Conservation (phyloP, 2,329 filamentous ascomycete species). For the Exophiala alcalophila region DNA sequence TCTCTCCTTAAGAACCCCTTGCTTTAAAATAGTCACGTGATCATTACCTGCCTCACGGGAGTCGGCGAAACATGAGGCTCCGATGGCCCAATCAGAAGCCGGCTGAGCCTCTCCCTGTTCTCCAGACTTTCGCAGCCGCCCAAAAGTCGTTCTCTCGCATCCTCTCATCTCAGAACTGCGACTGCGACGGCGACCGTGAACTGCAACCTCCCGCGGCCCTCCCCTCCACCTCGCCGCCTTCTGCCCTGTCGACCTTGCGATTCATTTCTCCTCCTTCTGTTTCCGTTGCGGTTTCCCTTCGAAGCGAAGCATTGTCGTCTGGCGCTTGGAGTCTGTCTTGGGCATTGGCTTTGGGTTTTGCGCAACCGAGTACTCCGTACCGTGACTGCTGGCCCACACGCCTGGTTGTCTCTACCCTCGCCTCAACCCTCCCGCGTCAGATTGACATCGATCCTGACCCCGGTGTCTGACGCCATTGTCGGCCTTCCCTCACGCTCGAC, state of each 20-base stretch:
- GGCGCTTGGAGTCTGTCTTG: slow-evolving; percentile 24
- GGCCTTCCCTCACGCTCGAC: too few relatives aligned
- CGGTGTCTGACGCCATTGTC: too few relatives aligned
- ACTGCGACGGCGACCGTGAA: slow-evolving; percentile 5
- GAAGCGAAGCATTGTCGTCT: slow-evolving; percentile 13
- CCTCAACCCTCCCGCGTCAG: background rate
- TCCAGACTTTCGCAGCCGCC: slow-evolving; percentile 12
- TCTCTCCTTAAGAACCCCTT: too few relatives aligned
- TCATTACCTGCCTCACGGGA: slow-evolving; percentile 2
- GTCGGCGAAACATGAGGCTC: slow-evolving; percentile 3
- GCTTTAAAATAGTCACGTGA: too few relatives aligned
- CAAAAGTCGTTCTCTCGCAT: too few relatives aligned
- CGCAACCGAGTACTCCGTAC: background rate
- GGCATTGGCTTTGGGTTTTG: slow-evolving; percentile 17
- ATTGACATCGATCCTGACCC: slow-evolving; percentile 5
- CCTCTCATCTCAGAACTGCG: too few relatives aligned
- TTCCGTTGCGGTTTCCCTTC: slow-evolving; percentile 10
- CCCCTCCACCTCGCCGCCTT: too few relatives aligned
- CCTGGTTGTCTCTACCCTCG: slow-evolving; percentile 11
- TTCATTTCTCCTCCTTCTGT: slow-evolving; percentile 8
- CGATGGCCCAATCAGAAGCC: slow-evolving; percentile 11
- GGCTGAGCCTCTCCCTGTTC: background rate
- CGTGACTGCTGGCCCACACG: slow-evolving; percentile 10
- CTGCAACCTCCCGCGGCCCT: slow-evolving; percentile 10
- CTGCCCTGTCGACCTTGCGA: slow-evolving; percentile 1